These are phyloP conservation scores for Metroxylon sagu DNA, from an alignment of 176 grass and related monocot genomes.

Conservation along the genomic window DNA sequence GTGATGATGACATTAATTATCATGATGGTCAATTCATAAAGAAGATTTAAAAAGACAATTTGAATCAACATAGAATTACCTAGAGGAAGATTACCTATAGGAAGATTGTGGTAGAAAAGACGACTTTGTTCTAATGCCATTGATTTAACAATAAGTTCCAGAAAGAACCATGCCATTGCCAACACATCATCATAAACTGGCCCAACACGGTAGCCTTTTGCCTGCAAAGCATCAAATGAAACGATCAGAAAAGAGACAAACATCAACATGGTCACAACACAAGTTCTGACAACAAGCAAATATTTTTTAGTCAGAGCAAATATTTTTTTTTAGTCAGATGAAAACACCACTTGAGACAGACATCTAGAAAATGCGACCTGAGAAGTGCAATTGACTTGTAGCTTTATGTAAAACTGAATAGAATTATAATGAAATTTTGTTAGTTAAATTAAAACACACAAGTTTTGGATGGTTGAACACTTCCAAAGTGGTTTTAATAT, in stretches of 20 bases:
- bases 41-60: constrained; percentile 5
- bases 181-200: constrained; percentile 99
- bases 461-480: too few relatives aligned
- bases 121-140: constrained; percentile 92
- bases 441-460: too few relatives aligned
- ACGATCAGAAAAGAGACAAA: neutral
- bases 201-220: constrained; percentile 99
- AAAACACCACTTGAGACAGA: too few relatives aligned
- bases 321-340: too few relatives aligned
- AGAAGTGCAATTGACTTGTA: too few relatives aligned
- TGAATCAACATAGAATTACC: constrained; percentile 31
- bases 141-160: constrained; percentile 99
- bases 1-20: too few relatives aligned
- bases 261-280: neutral
- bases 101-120: constrained; percentile 88
- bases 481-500: too few relatives aligned
- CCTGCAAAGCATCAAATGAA: constrained; percentile 39
- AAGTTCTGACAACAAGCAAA: constrained; percentile 1
- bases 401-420: too few relatives aligned
- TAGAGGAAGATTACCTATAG: constrained; percentile 87
- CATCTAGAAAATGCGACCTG: too few relatives aligned
- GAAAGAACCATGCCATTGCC: constrained; percentile 99
- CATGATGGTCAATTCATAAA: neutral
- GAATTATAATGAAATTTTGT: too few relatives aligned
- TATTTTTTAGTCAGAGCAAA: too few relatives aligned